These are phyloP conservation scores for Trypanosoma avium DNA, from an alignment of 208 protist genomes.

Conservation along the genomic window DNA sequence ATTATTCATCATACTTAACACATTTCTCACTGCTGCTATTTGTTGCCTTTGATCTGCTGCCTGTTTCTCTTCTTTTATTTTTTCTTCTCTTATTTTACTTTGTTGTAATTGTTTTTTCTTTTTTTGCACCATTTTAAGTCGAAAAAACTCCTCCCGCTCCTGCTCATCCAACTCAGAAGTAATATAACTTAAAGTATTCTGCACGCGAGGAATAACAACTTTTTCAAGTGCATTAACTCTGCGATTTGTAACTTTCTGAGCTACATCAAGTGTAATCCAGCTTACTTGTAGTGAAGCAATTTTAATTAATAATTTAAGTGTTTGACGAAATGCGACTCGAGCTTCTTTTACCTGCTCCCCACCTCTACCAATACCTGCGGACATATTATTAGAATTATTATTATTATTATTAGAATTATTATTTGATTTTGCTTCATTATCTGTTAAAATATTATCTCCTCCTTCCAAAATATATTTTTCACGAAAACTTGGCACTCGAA, in stretches of 20 bases:
- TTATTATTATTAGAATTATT: too few species aligned
- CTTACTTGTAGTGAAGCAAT: conserved; percentile 97
- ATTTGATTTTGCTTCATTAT: too few species aligned
- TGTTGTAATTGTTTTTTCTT: conserved; percentile 92
- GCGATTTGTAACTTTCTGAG: conserved; percentile 99
- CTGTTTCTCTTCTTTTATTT: not conserved
- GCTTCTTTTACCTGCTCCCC: conserved; percentile 95
- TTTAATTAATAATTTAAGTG: conserved; percentile 92
- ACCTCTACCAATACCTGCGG: conserved; percentile 96
- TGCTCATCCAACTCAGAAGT: conserved; percentile 98
- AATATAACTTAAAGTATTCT: conserved; percentile 99
- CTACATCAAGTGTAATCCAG: conserved; percentile 97
- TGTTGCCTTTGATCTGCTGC: conserved; percentile 13
- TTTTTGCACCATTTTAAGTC: conserved; percentile 98
- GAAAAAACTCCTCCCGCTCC: conserved; percentile 99
- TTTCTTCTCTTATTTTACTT: conserved; percentile 7
- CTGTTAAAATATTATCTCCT: not conserved
- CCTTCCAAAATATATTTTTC: conserved; percentile 14
- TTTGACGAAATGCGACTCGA: conserved; percentile 87
- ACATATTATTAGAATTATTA: too few species aligned
- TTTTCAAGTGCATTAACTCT: conserved; percentile 99
- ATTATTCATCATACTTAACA: conserved; percentile 12
- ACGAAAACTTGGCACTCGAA: conserved; percentile 95
- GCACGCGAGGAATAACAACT: conserved; percentile 97
- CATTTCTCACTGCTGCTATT: not conserved